Conservation (phyloP, 2,329 filamentous ascomycete species). For the Hypoxylon sp. region DNA sequence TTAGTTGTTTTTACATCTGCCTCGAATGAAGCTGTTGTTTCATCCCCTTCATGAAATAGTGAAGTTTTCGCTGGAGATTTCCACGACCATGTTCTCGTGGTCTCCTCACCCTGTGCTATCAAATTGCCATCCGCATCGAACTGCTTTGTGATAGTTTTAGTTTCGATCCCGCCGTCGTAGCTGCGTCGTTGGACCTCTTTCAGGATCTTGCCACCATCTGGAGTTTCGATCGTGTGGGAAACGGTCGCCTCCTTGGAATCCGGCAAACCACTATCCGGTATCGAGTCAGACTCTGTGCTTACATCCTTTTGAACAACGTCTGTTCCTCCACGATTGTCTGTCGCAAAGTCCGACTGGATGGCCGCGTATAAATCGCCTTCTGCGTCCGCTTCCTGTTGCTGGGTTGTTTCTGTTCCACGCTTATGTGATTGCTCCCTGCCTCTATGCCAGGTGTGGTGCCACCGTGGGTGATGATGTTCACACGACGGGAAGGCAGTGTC, state of each 20-base stretch:
- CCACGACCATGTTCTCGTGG: constrained; percentile 41
- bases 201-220: constrained; percentile 48
- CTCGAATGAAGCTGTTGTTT: constrained; percentile 12
- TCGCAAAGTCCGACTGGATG: constrained; percentile 30
- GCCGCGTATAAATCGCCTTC: constrained; percentile 43
- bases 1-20: constrained; percentile 10
- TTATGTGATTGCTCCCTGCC: constrained; percentile 4
- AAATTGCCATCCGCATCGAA: constrained; percentile 48
- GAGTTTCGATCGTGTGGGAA: constrained; percentile 33
- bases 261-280: neutral
- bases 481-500: constrained; percentile 10
- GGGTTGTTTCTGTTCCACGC: constrained; percentile 13
- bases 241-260: constrained; percentile 16
- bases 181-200: constrained; percentile 35
- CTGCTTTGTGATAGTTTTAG: constrained; percentile 36
- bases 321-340: neutral
- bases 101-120: constrained; percentile 29
- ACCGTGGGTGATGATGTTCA: constrained; percentile 7
- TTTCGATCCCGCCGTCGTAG: constrained; percentile 29
- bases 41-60: neutral
- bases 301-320: neutral
- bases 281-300: constrained; percentile 1
- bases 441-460: constrained; percentile 1
- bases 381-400: constrained; percentile 25
- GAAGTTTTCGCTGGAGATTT: constrained; percentile 14